These are phyloP conservation scores for Prunus kanzakura DNA, from an alignment of 306 rosid genomes.

Conservation along the genomic window DNA sequence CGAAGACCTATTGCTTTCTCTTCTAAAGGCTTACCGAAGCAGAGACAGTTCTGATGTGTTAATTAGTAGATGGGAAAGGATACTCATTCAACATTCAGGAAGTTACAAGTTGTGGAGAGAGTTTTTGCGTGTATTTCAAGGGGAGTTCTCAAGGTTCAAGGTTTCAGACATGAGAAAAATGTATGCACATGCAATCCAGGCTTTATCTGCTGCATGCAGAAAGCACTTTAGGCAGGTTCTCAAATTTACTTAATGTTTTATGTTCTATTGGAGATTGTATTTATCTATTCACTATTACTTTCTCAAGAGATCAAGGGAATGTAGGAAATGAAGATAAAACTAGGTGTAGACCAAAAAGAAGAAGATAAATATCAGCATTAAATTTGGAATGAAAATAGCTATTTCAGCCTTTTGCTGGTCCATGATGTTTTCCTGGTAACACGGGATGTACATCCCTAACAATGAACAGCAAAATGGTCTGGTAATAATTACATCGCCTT, in stretches of 20 bases:
- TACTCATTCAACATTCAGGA: constrained; percentile 70
- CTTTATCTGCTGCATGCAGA: constrained; percentile 78
- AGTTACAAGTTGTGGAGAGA: constrained; percentile 80
- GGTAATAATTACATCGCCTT: neutral
- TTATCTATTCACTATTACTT: neutral
- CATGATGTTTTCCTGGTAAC: neutral
- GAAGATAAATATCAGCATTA: neutral
- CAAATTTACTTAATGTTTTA: constrained; percentile 24
- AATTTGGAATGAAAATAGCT: neutral
- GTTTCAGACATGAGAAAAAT: constrained; percentile 84
- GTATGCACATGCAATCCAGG: constrained; percentile 90
- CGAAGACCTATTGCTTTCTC: constrained; percentile 74
- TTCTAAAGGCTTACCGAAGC: constrained; percentile 72
- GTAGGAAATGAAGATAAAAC: neutral
- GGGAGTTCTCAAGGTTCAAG: constrained; percentile 89
- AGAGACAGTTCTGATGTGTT: constrained; percentile 80
- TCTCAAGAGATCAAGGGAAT: neutral
- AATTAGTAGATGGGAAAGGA: constrained; percentile 82
- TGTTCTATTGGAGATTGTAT: neutral
- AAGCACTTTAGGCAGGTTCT: constrained; percentile 99
- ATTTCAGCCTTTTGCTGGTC: neutral
- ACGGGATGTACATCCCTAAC: neutral
- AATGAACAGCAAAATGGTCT: neutral
- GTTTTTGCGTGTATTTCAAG: constrained; percentile 76
- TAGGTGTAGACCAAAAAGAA: neutral